These are phyloP conservation scores for Peltaster fructicola DNA, from an alignment of 2,329 filamentous ascomycete species.

Conservation along the genomic window DNA sequence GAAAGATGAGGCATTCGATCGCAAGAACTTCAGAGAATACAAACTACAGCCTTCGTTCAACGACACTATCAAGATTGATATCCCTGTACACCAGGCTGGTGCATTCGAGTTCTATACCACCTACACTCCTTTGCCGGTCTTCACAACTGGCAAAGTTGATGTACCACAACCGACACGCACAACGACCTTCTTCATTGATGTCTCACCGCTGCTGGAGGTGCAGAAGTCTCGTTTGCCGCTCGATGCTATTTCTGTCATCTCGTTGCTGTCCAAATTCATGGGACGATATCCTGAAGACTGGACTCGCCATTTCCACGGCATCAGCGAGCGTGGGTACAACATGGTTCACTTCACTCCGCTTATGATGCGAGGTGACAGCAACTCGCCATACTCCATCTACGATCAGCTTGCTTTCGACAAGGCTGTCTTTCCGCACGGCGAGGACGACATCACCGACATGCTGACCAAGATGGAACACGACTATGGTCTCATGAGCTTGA, in stretches of 20 bases:
- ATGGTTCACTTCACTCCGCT: constrained; percentile 98
- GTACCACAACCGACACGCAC: constrained; percentile 40
- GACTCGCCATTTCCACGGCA: constrained; percentile 75
- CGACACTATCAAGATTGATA: constrained; percentile 71
- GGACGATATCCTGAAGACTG: constrained; percentile 78
- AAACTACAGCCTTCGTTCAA: constrained; percentile 88
- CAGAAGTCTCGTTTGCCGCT: constrained; percentile 60
- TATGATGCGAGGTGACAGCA: constrained; percentile 72
- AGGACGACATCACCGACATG: constrained; percentile 61
- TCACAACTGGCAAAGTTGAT: constrained; percentile 39
- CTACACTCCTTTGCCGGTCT: constrained; percentile 70
- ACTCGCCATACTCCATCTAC: constrained; percentile 93
- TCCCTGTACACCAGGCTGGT: constrained; percentile 67
- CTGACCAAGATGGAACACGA: constrained; percentile 68
- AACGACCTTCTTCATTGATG: constrained; percentile 77
- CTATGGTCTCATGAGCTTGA: constrained; percentile 70
- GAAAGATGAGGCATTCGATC: constrained; percentile 55
- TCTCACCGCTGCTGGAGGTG: constrained; percentile 63
- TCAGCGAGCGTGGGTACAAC: constrained; percentile 86
- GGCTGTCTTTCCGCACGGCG: constrained; percentile 63
- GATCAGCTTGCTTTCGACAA: constrained; percentile 82
- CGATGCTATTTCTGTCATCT: constrained; percentile 79
- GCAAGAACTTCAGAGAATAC: constrained; percentile 69
- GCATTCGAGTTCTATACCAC: constrained; percentile 91
- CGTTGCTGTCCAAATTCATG: constrained; percentile 95